Evolutionary conservation across 108 stramenopile species (phyloP), one percentile per base, ranked within the genome.

Genomic region (Epipyxis sp.): DNA sequence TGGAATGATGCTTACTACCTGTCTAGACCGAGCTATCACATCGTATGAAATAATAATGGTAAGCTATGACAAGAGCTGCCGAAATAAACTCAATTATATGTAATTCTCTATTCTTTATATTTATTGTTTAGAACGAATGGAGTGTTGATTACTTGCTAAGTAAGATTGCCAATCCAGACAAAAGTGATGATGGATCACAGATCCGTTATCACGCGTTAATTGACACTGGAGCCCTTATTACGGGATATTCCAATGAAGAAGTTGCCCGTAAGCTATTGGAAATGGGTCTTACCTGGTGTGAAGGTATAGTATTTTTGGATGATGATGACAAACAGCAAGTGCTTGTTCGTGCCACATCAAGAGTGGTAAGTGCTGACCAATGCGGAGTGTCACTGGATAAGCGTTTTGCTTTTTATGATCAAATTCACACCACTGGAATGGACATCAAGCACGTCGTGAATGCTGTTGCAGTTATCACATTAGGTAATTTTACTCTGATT

Each of bases 361-460:
- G 80, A 0, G 83, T 85, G 40, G 59, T 85, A 29, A 44, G 46
- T 44, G 44, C 81, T 20, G 77, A 82, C 13, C 84, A 88, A 54
- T 88, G 87, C 69, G 84, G 84, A 42, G 77, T 88, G 1, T 80
- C 85, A 6, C 43, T 82, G 0, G 87, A 83, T 77, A 79, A 76
- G 44, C 85, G 87, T 0, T 87, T 87, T 77, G 83, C 87, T 16
- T 88, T 88, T 57, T 88, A 86, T 59, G 88, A 88, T 59, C 87
- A 88, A 68, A 81, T 85, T 32, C 88, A 88, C 61, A 86, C 86
- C 20, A 88, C 88, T 43, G 88, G 88, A 46, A 59, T 80, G 37
- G 79, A 83, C 40, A 79, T 82, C 78, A 72, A 76, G 65, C 82
- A 76, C n/a, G 29, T 1, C 16, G 78, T 79, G 3, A 69, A 80